Conservation (phyloP, 768 basidiomycete species). For the Trametes cubensis region DNA sequence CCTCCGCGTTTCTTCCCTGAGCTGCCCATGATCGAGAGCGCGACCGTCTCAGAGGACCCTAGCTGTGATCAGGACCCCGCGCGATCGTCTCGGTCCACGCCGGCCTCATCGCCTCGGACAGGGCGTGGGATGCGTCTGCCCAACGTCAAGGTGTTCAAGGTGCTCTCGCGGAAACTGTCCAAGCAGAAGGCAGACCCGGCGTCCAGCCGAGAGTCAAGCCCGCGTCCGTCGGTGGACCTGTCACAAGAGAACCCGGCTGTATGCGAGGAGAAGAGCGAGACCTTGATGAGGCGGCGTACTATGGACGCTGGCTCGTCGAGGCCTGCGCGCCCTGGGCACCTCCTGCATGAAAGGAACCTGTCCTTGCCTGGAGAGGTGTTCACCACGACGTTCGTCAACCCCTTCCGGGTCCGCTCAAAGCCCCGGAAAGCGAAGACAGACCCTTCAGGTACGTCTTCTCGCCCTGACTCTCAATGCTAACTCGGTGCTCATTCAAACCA, state of each 20-base stretch:
- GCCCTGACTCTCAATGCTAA: not conserved
- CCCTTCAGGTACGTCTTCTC: not conserved
- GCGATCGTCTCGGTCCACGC: not conserved
- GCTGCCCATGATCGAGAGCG: slow-evolving; percentile 7
- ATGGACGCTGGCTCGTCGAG: not conserved
- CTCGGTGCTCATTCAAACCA: not conserved
- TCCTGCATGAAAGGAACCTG: not conserved
- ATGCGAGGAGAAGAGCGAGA: not conserved
- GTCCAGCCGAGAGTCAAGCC: not conserved
- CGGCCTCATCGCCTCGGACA: not conserved
- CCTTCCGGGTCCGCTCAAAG: slow-evolving; percentile 13
- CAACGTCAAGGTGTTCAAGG: slow-evolving; percentile 17
- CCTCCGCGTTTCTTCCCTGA: slow-evolving; percentile 6
- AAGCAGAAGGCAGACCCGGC: slow-evolving; percentile 3
- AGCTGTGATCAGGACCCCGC: not conserved
- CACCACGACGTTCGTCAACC: slow-evolving; percentile 24
- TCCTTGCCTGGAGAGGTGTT: slow-evolving; percentile 13
- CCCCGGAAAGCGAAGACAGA: slow-evolving; percentile 7
- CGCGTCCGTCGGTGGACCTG: not conserved
- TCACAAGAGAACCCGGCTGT: not conserved
- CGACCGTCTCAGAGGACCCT: not conserved
- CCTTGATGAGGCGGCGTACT: not conserved
- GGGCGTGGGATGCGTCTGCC: slow-evolving; percentile 7
- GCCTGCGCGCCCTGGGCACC: not conserved
- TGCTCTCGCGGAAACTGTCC: slow-evolving; percentile 11